phyloP scores from a whole-genome alignment of 208 protist species.

The Trichomonas tenax region DNA sequence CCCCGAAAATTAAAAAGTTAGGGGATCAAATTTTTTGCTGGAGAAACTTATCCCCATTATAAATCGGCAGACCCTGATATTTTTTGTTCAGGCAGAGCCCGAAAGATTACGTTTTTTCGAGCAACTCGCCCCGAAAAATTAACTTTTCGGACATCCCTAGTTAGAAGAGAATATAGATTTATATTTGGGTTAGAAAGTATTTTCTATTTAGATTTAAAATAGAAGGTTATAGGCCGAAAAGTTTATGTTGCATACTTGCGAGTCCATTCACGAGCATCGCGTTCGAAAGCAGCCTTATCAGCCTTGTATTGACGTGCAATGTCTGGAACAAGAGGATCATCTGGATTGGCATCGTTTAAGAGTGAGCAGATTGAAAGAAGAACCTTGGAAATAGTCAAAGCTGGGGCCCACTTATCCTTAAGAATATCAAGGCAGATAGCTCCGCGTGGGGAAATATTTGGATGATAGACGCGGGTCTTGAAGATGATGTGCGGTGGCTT shows the following conservation, averaged over 20 bases:
- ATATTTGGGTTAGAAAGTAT: no score
- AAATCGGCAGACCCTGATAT: no score
- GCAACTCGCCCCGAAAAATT: no score
- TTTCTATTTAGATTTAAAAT: no score
- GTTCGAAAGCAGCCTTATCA: slow-evolving; percentile 35
- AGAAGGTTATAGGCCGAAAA: background rate
- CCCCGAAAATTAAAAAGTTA: no score
- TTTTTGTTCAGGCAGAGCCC: no score
- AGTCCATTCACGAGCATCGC: slow-evolving; percentile 75
- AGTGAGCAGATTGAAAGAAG: slow-evolving; percentile 96
- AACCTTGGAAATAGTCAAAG: slow-evolving; percentile 92
- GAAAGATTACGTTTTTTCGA: no score
- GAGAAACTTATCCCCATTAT: no score
- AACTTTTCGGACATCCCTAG: no score
- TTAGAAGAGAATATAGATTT: no score
- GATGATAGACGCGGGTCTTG: slow-evolving; percentile 62
- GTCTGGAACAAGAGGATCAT: slow-evolving; percentile 56
- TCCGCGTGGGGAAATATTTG: slow-evolving; percentile 82
- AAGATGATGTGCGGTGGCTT: slow-evolving; percentile 46
- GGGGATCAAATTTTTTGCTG: no score
- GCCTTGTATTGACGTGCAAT: slow-evolving; percentile 37
- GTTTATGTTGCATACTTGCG: slow-evolving; percentile 41
- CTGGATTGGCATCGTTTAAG: slow-evolving; percentile 95
- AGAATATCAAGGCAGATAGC: slow-evolving; percentile 93
- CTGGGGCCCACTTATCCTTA: slow-evolving; percentile 84